Evolutionary conservation across 106 monocot species (phyloP), one percentile per base, ranked within the genome.

Genomic region (Iris macrosiphon): DNA sequence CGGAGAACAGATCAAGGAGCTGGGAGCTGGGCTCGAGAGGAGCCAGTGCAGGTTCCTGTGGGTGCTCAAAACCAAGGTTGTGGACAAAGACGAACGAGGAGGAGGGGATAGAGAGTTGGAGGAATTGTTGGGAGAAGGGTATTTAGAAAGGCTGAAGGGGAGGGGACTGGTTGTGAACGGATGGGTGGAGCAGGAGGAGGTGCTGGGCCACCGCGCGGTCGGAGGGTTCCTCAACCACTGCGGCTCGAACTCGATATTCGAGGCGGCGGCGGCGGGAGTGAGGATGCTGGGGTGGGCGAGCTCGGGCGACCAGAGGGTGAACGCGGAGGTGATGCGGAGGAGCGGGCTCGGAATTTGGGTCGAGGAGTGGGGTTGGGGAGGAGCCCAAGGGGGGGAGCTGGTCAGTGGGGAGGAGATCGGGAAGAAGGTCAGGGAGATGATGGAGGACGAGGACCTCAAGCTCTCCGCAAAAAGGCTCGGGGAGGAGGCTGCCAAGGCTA

Each of bases 171-270:
- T 88, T 57, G 43, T 69, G 54, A 72, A 46, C 35, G 68, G 52
- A 4, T 88, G 79, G 82, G 82, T 83, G 64, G 75, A 69, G 41
- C 82, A 88, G 49, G 72, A 65, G 54, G 69, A 34, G 60, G 32
- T 88, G 4, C 53, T 88, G 49, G 37, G 23, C 2, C 79, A 79
- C 55, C 19, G 34, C 6, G 52, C 82, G 14, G 63, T 88, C 3
- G 88, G 62, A 5, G 69, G 70, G n/a, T 89, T 89, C 45, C 1
- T 89, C n/a, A 89, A 71, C 56, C 89, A 89, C 57, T 77, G 80
- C 21, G 80, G 89, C 17, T 84, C 80, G 84, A 84, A 89, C 61
- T 84, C 80, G 12, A 67, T 77, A 57, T 68, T 28, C 10, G 89
- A 89, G 69, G 80, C 80, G 10, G 64, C 64, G 29, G 6, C 35